Base-by-base conservation (phyloP, 139 green algal species). In the Edaphochlamys debaryana region DNA sequence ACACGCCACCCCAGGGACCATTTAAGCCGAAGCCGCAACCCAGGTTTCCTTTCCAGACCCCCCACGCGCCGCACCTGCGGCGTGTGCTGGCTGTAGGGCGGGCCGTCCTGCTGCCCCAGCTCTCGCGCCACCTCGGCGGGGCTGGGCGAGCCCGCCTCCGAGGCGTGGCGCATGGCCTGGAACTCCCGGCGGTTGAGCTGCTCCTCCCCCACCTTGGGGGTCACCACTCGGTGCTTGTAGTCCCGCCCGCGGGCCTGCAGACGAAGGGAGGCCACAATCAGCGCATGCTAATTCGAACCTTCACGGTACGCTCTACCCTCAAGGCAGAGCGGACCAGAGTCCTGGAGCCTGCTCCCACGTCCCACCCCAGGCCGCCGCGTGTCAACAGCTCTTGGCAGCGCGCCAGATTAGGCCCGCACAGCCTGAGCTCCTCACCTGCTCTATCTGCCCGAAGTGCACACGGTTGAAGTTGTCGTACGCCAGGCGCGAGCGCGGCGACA, bases 201-300 rank as follows among this genome's bases (percentile, higher is more conserved):
- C 60, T 91, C 87, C 79, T 87, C 72, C 36, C 87, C 87, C 36
- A 87, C 83, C 64, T 90, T 90, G 48, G 87, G 87, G 64, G 87
- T 90, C 42, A 90, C 82, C 3, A 82, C 87, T 15, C 87, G 70
- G 38, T 71, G 77, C 58, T 89, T 84, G 79, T 71, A 74, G 52
- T 72, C n/a, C 8, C 34, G 19, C 25, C 83, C 83, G 11, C 83
- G 74, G 4, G 34, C 66, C 82, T 87, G 66, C 56, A 25, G 25
- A 63, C 56, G 19, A 27, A 29, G 45, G 45, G n/a, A n/a, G n/a
- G n/a, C n/a, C n/a, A n/a, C n/a, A n/a, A n/a, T n/a, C n/a, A n/a
- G n/a, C n/a, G n/a, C n/a, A n/a, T n/a, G n/a, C n/a, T n/a, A n/a
- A n/a, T n/a, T n/a, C n/a, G n/a, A n/a, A n/a, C n/a, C n/a, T n/a